Conservation (phyloP, 2,329 filamentous ascomycete species). For the Aurifilum marmelostoma region DNA sequence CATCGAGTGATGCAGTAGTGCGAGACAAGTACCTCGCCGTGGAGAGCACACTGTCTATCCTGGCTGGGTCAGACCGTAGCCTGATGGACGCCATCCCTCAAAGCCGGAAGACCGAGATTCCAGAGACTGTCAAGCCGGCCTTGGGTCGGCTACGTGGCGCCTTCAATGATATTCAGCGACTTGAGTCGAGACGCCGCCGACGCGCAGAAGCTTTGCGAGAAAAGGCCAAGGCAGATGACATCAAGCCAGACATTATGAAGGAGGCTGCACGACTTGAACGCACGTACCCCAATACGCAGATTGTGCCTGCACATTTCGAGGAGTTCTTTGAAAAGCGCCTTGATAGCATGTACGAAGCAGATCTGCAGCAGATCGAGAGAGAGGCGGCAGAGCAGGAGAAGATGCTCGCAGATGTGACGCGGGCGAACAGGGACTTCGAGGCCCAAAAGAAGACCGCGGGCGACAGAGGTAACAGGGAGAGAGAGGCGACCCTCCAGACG, state of each 20-base stretch:
- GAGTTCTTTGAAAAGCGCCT: slow-evolving; percentile 84
- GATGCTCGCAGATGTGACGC: slow-evolving; percentile 68
- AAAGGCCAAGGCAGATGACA: slow-evolving; percentile 84
- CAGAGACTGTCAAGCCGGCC: slow-evolving; percentile 77
- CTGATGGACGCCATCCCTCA: slow-evolving; percentile 90
- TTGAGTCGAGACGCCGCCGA: slow-evolving; percentile 79
- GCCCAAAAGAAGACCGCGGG: slow-evolving; percentile 69
- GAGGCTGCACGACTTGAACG: slow-evolving; percentile 87
- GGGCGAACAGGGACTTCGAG: slow-evolving; percentile 79
- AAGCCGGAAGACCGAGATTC: slow-evolving; percentile 76
- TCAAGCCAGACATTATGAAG: slow-evolving; percentile 79
- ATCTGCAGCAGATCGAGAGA: slow-evolving; percentile 70
- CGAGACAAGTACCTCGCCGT: slow-evolving; percentile 78
- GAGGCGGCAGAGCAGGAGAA: slow-evolving; percentile 79
- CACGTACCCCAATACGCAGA: slow-evolving; percentile 79
- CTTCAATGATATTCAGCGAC: slow-evolving; percentile 81
- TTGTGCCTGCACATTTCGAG: slow-evolving; percentile 90
- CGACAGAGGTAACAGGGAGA: slow-evolving; percentile 66
- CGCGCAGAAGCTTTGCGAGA: slow-evolving; percentile 79
- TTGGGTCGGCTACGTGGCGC: slow-evolving; percentile 75
- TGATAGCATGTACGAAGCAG: slow-evolving; percentile 74
- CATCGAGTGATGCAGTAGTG: slow-evolving; percentile 62
- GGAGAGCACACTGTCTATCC: slow-evolving; percentile 72
- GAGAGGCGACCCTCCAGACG: slow-evolving; percentile 83
- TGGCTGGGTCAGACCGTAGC: slow-evolving; percentile 78